Evolutionary conservation across 2,329 filamentous ascomycete species (phyloP), one percentile per base, ranked within the genome.

Genomic region (Cyanodermella asteris): DNA sequence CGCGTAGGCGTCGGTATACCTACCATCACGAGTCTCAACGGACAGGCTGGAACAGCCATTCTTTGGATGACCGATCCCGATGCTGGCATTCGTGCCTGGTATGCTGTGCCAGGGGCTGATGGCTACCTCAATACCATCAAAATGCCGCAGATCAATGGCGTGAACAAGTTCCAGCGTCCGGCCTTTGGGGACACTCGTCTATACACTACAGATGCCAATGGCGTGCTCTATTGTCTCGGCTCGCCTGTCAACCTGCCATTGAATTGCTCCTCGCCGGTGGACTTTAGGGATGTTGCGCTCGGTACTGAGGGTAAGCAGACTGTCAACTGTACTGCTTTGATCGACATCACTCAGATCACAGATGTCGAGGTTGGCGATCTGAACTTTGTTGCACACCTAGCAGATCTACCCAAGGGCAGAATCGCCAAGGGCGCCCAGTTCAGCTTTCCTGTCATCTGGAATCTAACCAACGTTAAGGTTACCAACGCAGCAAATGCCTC

Each of bases 221-320:
- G 37, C n/a, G 27, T 30, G 14, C 18, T 40, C 12, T 39, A 39
- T 28, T 38, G 37, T 14, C 31, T 39, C 16, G 38, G 38, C n/a
- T 50, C 50, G 8, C 51, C 52, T 4, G 51, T 55, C 22, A 47
- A 49, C 24, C 29, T 50, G 5, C 46, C 53, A 4, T 31, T 55
- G 9, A 46, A 42, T 27, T 55, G 53, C 28, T 46, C 41, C 8
- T 42, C 43, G 13, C 48, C 48, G 5, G 39, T 53, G 11, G 37
- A 50, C 19, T 55, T 54, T 33, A 50, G 49, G 4, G 35, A 39
- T 19, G 34, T 52, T 3, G 37, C 43, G 3, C 42, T 49, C 20
- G 49, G 48, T 2, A 36, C 34, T 7, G 37, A 37, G 5, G 38
- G 36, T 12, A 45, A 37, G 2, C 24, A 36, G 8, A 44, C 28